Base-by-base conservation (phyloP, 768 basidiomycete genomes). In the Lactifluus echinatus region DNA sequence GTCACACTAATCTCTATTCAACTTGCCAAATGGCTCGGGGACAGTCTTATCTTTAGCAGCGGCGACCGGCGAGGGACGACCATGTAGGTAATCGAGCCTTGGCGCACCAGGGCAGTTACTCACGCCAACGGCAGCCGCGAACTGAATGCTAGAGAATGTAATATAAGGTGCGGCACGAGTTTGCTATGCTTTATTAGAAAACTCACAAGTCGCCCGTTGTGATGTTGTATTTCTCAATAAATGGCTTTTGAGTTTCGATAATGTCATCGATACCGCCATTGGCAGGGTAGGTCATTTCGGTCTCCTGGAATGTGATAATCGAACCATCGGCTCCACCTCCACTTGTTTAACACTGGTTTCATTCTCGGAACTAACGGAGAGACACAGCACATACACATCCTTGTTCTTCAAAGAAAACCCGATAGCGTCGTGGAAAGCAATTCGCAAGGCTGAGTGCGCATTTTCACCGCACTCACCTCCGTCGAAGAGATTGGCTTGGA, bases 191-290 rank as follows among this genome's bases (percentile, higher is more conserved):
- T n/a, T 34, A 36, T 19, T 4, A 34, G 2, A 34, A 44, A 12
- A 68, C 75, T 53, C 59, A 78, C 76, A 80, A 73, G 68, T 80
- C 79, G 42, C 75, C 79, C 36, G 73, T 55, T 14, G 71, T 65
- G 46, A 76, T 68, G 57, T 71, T 69, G 66, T 74, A 67, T 37
- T 64, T 68, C 12, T 57, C 56, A 23, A 74, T 54, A 67, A 77
- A 70, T 2, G 71, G 70, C 26, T 64, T 66, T 50, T 75, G 70
- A 40, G 45, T 7, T 8, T 52, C 28, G 34, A 66, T 62, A 36
- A 59, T 65, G 17, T 64, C 56, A 24, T 60, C 50, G 29, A 40
- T 51, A 14, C 66, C 68, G n/a, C 8, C 53, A 34, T 63, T 63
- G 14, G 65, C 66, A 48, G 51, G 58, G 58, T 53, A 68, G 23